phyloP scores from a whole-genome alignment of 108 stramenopile species.

The Fragilaria radians region DNA sequence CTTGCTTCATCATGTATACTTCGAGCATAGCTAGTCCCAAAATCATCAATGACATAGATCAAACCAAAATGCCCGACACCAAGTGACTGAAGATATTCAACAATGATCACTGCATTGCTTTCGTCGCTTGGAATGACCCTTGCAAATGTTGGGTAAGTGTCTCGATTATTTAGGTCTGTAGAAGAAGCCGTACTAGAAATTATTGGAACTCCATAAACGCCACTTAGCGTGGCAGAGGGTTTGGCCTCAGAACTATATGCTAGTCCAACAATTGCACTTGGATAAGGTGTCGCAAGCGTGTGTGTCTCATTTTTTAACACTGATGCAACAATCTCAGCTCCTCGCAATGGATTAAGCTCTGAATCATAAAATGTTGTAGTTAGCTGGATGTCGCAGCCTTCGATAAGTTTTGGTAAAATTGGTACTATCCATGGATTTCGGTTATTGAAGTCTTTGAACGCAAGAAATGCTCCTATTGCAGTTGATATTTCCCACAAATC shows the following conservation, averaged over 20 bases:
- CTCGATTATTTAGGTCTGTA: slow-evolving; percentile 29
- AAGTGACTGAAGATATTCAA: slow-evolving; percentile 15
- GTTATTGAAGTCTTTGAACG: not conserved
- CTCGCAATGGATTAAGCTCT: not conserved
- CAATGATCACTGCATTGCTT: slow-evolving; percentile 23
- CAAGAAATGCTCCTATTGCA: not conserved
- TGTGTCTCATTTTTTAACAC: not conserved
- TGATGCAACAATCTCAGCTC: not conserved
- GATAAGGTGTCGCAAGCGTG: slow-evolving; percentile 3
- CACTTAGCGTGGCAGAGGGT: slow-evolving; percentile 9
- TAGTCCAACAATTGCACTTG: slow-evolving; percentile 13
- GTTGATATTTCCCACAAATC: not conserved
- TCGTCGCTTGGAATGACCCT: slow-evolving; percentile 38
- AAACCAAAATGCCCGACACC: slow-evolving; percentile 17
- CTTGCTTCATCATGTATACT: not conserved
- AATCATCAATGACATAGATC: slow-evolving; percentile 5
- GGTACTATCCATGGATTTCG: not conserved
- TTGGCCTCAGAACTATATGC: slow-evolving; percentile 3
- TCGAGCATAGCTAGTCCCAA: not conserved
- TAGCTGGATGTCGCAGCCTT: slow-evolving; percentile 11
- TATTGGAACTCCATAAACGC: slow-evolving; percentile 11
- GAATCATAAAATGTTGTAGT: slow-evolving; percentile 7
- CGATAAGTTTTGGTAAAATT: not conserved
- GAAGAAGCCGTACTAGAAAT: slow-evolving; percentile 14
- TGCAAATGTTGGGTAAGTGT: slow-evolving; percentile 31